Evolutionary conservation across 768 basidiomycete species (phyloP).

Genomic region (Trametes sanguinea): DNA sequence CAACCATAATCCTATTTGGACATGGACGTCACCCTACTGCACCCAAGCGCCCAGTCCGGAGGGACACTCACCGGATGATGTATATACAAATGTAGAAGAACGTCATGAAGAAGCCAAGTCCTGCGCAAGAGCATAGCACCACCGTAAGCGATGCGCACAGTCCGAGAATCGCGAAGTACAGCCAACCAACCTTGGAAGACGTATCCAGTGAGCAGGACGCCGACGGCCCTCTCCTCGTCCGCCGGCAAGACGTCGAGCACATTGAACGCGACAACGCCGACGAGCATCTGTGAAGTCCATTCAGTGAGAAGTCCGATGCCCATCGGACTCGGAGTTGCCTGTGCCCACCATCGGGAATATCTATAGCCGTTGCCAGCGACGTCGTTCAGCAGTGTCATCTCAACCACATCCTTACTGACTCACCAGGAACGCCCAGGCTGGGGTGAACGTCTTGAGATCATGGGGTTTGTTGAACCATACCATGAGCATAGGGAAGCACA

Average conservation of each 20-base stretch:
- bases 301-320: conserved; percentile 5
- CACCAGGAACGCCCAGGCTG: conserved; percentile 42
- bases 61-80: conserved; percentile 41
- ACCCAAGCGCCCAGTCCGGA: background rate
- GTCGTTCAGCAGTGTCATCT: background rate
- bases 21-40: conserved; percentile 2
- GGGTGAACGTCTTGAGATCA: conserved; percentile 43
- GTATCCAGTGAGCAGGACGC: conserved; percentile 46
- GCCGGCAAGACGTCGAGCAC: conserved; percentile 41
- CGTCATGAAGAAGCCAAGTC: conserved; percentile 51
- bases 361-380: conserved; percentile 15
- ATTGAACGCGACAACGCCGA: conserved; percentile 49
- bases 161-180: conserved; percentile 13
- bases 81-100: conserved; percentile 54
- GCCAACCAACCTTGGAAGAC: conserved; percentile 46
- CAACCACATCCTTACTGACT: conserved; percentile 16
- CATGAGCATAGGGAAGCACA: conserved; percentile 51
- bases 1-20: conserved; percentile 39
- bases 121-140: conserved; percentile 20
- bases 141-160: background rate
- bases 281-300: conserved; percentile 42
- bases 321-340: background rate
- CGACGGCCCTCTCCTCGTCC: conserved; percentile 39
- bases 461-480: conserved; percentile 53
- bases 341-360: conserved; percentile 37